Evolutionary conservation across 192 early-diverging fungal genomes (phyloP).

Genomic region (Podila epigama): DNA sequence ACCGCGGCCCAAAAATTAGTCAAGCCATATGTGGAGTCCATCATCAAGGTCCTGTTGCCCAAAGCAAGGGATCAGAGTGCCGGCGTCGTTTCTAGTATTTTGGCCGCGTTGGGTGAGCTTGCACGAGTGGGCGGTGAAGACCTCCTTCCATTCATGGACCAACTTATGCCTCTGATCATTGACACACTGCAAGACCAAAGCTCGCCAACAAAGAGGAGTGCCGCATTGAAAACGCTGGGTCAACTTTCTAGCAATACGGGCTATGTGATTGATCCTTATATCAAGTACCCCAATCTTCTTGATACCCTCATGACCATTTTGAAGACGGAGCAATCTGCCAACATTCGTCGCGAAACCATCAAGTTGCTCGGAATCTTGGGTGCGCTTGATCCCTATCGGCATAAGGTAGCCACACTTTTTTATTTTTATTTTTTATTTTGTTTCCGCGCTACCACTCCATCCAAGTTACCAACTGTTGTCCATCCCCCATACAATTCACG

Average conservation of each 20-base stretch:
- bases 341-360: slow-evolving; percentile 84
- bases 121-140: slow-evolving; percentile 86
- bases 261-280: slow-evolving; percentile 89
- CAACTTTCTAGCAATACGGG: slow-evolving; percentile 88
- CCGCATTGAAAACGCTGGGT: slow-evolving; percentile 86
- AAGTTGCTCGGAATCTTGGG: slow-evolving; percentile 94
- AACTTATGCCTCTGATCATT: slow-evolving; percentile 86
- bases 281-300: slow-evolving; percentile 87
- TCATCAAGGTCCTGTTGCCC: slow-evolving; percentile 84
- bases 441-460: not conserved
- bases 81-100: slow-evolving; percentile 78
- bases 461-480: not conserved
- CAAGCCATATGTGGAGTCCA: slow-evolving; percentile 89
- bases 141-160: slow-evolving; percentile 79
- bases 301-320: slow-evolving; percentile 80
- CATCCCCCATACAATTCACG: no score
- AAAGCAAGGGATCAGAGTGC: slow-evolving; percentile 81
- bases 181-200: slow-evolving; percentile 90
- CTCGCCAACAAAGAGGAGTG: slow-evolving; percentile 82
- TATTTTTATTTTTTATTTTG: not conserved
- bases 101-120: slow-evolving; percentile 85
- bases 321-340: slow-evolving; percentile 77
- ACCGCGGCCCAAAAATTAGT: slow-evolving; percentile 80
- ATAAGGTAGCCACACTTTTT: slow-evolving; percentile 53
- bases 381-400: slow-evolving; percentile 91